Percentiles rank a stretch among this genome's conserved stretches.
These are phyloP conservation scores for Sicyos baderoa DNA, from an alignment of 306 rosid species.

Conservation along the genomic window DNA sequence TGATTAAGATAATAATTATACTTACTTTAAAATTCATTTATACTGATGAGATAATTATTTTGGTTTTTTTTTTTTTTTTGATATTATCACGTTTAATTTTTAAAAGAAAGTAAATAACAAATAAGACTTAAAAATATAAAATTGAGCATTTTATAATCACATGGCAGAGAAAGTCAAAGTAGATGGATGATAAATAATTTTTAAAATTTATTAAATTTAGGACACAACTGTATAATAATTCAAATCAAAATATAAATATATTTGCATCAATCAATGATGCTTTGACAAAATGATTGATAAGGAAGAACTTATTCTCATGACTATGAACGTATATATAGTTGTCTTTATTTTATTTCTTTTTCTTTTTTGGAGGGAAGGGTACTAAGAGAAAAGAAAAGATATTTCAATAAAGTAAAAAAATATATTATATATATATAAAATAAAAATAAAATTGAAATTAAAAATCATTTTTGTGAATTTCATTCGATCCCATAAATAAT, in stretches of 20 bases:
- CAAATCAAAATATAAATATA: not conserved
- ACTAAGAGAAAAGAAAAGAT: not conserved
- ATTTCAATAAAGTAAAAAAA: not conserved
- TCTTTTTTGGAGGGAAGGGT: not conserved
- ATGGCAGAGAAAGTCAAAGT: too few species aligned
- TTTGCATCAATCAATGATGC: not conserved
- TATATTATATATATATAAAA: too few species aligned
- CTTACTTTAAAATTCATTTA: too few species aligned
- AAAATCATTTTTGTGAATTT: not conserved
- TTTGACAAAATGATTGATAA: conserved; percentile 16
- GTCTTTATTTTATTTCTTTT: not conserved
- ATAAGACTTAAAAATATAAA: too few species aligned
- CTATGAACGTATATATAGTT: not conserved
- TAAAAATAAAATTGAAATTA: not conserved
- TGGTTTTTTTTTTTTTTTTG: too few species aligned
- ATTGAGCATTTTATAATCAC: too few species aligned
- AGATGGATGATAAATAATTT: too few species aligned
- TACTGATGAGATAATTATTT: too few species aligned
- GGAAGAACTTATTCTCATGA: conserved; percentile 8
- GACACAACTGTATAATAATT: not conserved
- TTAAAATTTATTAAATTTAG: not conserved
- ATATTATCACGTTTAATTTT: too few species aligned
- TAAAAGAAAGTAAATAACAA: too few species aligned
- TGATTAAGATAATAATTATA: too few species aligned
- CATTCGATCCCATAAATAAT: not conserved